Base-by-base conservation (phyloP, 345 rosid genomes). In the Brassica carinata region DNA sequence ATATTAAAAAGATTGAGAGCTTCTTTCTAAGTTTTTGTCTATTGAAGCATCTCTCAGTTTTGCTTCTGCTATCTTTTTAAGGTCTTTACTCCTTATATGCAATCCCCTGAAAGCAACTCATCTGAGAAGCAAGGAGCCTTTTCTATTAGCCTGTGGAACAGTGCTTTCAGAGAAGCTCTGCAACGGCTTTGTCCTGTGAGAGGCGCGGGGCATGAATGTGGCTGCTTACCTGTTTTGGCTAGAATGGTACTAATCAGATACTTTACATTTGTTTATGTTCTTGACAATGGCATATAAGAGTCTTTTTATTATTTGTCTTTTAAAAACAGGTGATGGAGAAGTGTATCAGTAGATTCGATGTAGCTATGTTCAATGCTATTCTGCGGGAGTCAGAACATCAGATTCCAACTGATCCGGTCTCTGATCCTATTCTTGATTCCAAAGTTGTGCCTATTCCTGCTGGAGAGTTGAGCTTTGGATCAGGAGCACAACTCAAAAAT, bases 401-500 rank as follows among this genome's bases (percentile, higher is more conserved):
- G 85, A 91, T 94, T 58, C 97, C 97, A 33, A 96, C 97, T 0
- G 98, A 96, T 83, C 99, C 98, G 1, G 87, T 96, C 23, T 94
- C 97, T 18, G 98, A 94, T 87, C 97, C 98, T 29, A 91, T 96
- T 26, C 67, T 94, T 38, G 98, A 94, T 80, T 82, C 98, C 82
- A 92, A 73, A 67, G 97, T 94, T 82, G 79, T 96, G 73, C 99
- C 98, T 73, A 96, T 94, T 83, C 94, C 97, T 64, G 94, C 95
- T 74, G 99, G 99, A 48, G 85, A 96, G 81, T 84, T 91, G 73
- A 96, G 99, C 89, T 96, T 96, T 77, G 95, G 99, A 73, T 91
- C 99, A 82, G 99, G 99, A 5, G 99, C 98, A 72, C 98, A 92
- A 78, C 90, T 94, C n/a, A 96, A 96, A 83, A 96, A 92, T 78